Evolutionary conservation across 1,284 basidiomycete species (phyloP), one percentile per base, ranked within the genome.

Genomic region (Moniliophthora roreri): DNA sequence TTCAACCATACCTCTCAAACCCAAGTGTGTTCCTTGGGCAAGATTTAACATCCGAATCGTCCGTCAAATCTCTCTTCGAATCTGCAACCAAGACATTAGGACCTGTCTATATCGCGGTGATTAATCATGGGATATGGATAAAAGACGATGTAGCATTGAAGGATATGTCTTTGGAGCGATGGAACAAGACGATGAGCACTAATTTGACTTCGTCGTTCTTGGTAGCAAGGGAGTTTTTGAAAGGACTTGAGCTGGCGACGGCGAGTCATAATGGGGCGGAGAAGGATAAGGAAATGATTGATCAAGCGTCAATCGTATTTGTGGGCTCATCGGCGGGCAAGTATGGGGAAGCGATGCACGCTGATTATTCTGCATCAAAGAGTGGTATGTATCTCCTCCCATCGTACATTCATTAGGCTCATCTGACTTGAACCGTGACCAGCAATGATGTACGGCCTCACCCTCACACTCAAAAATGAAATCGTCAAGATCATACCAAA

Each of bases 361-460:
- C 79, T 1, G 85, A 89, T 69, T 86, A 87, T 60, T 75, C 83
- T 13, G 74, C 77, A 28, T 69, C 75, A 3, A 84, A 84, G 67
- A 83, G 81, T 57, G 80, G 81, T 83, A 55, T 47, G 73, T 59
- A 3, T 37, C 41, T 4, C 41, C 10, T 34, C 18, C 10, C 13
- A 5, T 36, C 10, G 20, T 35, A 21, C 46, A 13, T 16, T 15
- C 34, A 18, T 23, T 46, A 1, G 34, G 34, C 32, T 41, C n/a
- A 9, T 7, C 13, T 16, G 38, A 16, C 50, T 9, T 58, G 52
- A 65, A 44, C 60, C 50, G 60, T 35, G 48, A 53, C 35, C 53
- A 81, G 88, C 82, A 1, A 76, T 91, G 72, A 89, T 89, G 84
- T 85, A 88, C 56, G 89, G 88, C 0, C 66, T 91, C 37, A 80